Evolutionary conservation across 352 stramenopile genomes (phyloP).

Genomic region (Phytophthora uliginosa): DNA sequence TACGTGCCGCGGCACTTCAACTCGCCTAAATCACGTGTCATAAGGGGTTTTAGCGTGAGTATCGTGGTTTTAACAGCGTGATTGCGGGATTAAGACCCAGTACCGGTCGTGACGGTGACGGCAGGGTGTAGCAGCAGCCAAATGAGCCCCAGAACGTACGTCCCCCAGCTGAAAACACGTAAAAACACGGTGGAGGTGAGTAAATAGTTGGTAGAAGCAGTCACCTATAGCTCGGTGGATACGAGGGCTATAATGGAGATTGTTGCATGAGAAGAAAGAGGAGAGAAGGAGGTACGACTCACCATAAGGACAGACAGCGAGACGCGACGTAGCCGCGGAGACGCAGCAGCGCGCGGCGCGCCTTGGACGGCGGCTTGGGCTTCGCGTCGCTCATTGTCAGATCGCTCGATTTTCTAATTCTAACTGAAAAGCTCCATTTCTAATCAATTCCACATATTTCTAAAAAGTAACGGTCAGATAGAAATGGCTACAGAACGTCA

Average conservation of each 20-base stretch:
- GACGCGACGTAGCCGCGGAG: conserved; percentile 30
- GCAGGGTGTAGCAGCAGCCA: conserved; percentile 86
- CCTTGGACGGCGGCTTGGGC: conserved; percentile 28
- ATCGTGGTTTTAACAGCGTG: not conserved
- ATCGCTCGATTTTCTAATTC: not conserved
- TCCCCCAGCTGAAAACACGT: conserved; percentile 58
- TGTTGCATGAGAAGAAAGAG: conserved; percentile 7
- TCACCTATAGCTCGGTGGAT: not conserved
- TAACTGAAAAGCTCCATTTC: not conserved
- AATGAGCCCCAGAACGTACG: conserved; percentile 71
- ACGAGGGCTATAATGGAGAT: not conserved
- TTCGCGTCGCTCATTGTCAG: not conserved
- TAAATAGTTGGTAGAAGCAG: not conserved
- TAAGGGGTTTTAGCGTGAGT: not conserved
- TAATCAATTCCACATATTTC: not conserved
- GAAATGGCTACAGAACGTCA: conserved; percentile 1
- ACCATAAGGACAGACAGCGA: conserved; percentile 57
- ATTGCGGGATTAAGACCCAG: not conserved
- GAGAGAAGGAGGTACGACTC: not conserved
- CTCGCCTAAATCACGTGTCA: conserved; percentile 48
- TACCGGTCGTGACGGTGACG: conserved; percentile 83
- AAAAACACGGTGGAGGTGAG: conserved; percentile 1
- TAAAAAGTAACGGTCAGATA: not conserved
- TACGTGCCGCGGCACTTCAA: conserved; percentile 89
- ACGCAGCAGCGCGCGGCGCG: conserved; percentile 38